Evolutionary conservation across 169 alveolate genomes (phyloP), one percentile per base, ranked within the genome.

Genomic region (Blepharisma undulans): DNA sequence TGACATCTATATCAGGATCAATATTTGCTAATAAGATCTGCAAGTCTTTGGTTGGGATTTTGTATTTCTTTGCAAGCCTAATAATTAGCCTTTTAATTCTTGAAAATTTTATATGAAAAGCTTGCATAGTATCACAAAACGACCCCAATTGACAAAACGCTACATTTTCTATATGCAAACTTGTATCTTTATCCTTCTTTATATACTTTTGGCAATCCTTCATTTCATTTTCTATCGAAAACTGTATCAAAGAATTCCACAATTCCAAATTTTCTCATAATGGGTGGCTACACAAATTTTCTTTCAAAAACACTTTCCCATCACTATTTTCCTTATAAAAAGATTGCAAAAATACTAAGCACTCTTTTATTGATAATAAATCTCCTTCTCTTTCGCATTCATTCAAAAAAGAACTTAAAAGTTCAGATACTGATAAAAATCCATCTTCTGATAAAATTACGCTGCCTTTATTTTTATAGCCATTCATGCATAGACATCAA

Each of bases 191-290:
- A 6, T 32, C 34, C 10, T 78, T 25, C 18, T 27, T 29, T 25
- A 27, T 34, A 14, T 29, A 21, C 25, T 78, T 32, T 48, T 33
- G 25, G 8, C 60, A 72, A 30, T 34, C 36, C 60, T 82, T 82
- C 22, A 82, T 82, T 59, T 82, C 89, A 3, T 82, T 74, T 82
- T 22, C 78, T 22, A 82, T 82, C 27, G 89, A 72, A 82, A 72
- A 32, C 6, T 59, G 27, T n/a, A 82, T 59, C 27, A 82, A n/a
- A 0, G 33, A n/a, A 32, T 30, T 74, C 89, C 89, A 82, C 7
- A 48, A 60, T 6, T 34, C 89, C 72, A 22, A 59, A 22, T 34
- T 60, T 48, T 32, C 34, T 33, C 89, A 82, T 4, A 82, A 2
- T 5, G 89, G 33, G 76, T 82, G 89, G 76, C 30, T 48, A 10